phyloP scores from a whole-genome alignment of 257 asterid genomes.

The Verbascum thapsus region DNA sequence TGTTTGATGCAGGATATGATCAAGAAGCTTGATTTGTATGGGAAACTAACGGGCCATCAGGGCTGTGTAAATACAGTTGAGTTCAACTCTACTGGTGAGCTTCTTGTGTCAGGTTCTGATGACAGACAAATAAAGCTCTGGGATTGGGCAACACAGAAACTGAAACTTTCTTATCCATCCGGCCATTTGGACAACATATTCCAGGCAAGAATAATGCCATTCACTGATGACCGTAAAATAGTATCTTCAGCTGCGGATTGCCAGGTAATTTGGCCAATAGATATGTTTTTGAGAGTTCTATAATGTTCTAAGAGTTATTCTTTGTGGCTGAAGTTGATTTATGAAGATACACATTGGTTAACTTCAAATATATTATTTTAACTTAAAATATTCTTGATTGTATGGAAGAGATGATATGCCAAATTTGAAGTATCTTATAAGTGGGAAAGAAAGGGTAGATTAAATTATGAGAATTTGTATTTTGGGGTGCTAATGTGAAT shows the following conservation, averaged over 20 bases:
- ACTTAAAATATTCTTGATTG: slow-evolving; percentile 7
- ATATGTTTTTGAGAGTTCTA: slow-evolving; percentile 10
- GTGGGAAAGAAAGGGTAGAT: not conserved
- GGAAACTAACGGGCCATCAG: slow-evolving; percentile 59
- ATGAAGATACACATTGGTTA: not conserved
- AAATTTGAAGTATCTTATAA: slow-evolving; percentile 2
- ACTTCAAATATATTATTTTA: not conserved
- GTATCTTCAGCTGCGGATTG: slow-evolving; percentile 78
- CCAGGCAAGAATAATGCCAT: slow-evolving; percentile 80
- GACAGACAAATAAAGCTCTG: slow-evolving; percentile 67
- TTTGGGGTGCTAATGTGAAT: not conserved
- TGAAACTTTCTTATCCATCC: slow-evolving; percentile 61
- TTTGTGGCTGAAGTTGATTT: slow-evolving; percentile 1
- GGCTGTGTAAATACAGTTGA: slow-evolving; percentile 81
- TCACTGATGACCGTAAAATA: slow-evolving; percentile 64
- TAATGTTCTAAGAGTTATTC: slow-evolving; percentile 8
- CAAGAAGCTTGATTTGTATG: slow-evolving; percentile 56
- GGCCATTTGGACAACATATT: slow-evolving; percentile 75
- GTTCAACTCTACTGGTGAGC: slow-evolving; percentile 69
- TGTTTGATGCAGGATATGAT: slow-evolving; percentile 51
- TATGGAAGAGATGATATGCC: not conserved
- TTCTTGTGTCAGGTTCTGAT: slow-evolving; percentile 82
- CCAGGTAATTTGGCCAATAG: slow-evolving; percentile 51
- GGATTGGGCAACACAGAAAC: slow-evolving; percentile 67
- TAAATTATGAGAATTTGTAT: not conserved